Evolutionary conservation across 2,329 filamentous ascomycete species (phyloP).

Genomic region (Gnomoniopsis smithogilvyi): DNA sequence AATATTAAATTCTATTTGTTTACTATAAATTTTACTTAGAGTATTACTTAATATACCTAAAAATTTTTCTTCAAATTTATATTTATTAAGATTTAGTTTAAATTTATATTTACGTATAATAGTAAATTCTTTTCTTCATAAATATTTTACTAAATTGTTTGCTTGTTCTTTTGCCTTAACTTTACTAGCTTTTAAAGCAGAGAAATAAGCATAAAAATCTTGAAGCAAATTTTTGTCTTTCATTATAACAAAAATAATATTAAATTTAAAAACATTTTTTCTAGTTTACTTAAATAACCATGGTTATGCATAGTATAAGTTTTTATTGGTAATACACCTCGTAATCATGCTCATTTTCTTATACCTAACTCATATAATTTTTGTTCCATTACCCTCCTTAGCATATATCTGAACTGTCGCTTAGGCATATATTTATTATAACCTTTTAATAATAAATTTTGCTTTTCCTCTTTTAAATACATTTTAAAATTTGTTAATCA

Average conservation of each 20-base stretch:
- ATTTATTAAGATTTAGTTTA: constrained; percentile 20
- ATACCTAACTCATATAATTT: neutral
- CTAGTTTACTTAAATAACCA: constrained; percentile 18
- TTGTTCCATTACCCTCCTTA: neutral
- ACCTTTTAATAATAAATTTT: neutral
- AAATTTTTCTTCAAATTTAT: constrained; percentile 20
- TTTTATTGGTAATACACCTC: neutral
- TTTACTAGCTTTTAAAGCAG: constrained; percentile 4
- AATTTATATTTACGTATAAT: constrained; percentile 11
- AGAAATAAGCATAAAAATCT: constrained; percentile 5
- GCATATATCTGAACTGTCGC: too few relatives aligned
- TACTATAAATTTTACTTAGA: constrained; percentile 22
- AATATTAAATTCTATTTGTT: constrained; percentile 28
- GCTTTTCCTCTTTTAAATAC: neutral
- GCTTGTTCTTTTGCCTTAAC: constrained; percentile 4
- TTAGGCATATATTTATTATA: neutral
- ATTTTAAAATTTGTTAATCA: neutral
- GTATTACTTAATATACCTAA: constrained; percentile 15
- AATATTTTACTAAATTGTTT: constrained; percentile 10
- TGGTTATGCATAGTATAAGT: neutral
- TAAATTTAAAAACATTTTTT: constrained; percentile 18
- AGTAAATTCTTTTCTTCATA: neutral
- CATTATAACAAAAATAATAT: constrained; percentile 9
- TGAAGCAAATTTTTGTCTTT: constrained; percentile 5
- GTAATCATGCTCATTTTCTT: neutral